phyloP scores from a whole-genome alignment of 2,329 filamentous ascomycete genomes.

The Samsoniella hepiali region DNA sequence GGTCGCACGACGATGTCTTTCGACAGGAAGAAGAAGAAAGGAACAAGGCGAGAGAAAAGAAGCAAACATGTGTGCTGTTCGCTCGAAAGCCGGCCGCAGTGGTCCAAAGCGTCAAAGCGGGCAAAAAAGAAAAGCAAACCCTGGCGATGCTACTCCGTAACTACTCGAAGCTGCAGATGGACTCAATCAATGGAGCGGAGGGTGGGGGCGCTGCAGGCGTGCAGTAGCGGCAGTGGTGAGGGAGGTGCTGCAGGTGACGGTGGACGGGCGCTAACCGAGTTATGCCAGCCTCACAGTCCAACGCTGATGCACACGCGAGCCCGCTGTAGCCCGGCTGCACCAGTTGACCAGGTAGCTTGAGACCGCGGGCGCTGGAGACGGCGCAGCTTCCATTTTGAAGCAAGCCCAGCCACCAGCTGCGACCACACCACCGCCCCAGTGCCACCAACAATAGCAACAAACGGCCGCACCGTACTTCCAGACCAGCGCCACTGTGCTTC shows the following conservation, averaged over 20 bases:
- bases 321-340: neutral
- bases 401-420: neutral
- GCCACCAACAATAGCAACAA: neutral
- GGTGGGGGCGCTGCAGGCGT: neutral
- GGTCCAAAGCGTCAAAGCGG: slow-evolving; percentile 9
- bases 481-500: neutral
- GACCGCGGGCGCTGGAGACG: neutral
- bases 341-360: too few relatives aligned
- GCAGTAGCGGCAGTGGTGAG: slow-evolving; percentile 5
- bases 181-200: neutral
- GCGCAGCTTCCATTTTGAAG: neutral
- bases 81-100: neutral
- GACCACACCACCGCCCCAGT: neutral
- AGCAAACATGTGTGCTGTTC: neutral
- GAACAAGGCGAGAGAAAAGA: neutral
- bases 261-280: neutral
- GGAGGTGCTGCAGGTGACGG: slow-evolving; percentile 4
- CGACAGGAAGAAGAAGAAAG: neutral
- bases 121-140: neutral
- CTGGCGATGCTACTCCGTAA: neutral
- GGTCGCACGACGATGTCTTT: neutral
- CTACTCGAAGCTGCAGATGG: neutral
- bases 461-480: neutral
- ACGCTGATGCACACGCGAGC: neutral
- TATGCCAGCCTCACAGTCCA: neutral